A percentile compares a stretch with the other conserved stretches of the same genome.
phyloP scores from a whole-genome alignment of 306 rosid genomes.

The Cucurbita moschata region DNA sequence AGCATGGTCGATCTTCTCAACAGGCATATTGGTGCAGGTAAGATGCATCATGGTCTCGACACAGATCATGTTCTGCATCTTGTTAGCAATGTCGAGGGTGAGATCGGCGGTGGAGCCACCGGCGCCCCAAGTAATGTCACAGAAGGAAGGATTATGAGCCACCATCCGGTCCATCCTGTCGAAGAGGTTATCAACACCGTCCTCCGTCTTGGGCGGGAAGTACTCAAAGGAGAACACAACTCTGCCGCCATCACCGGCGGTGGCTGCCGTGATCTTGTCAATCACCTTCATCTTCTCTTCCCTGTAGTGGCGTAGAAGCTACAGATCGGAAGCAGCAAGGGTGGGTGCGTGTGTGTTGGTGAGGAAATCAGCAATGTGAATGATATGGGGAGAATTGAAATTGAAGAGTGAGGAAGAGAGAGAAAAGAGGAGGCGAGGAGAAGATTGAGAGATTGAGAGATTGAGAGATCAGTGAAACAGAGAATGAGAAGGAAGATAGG shows the following conservation, averaged over 20 bases:
- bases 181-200: conserved; percentile 77
- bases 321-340: neutral
- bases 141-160: conserved; percentile 73
- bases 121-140: conserved; percentile 98
- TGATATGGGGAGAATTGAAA: neutral
- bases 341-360: neutral
- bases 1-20: conserved; percentile 87
- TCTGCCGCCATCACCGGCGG: conserved; percentile 26
- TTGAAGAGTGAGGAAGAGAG: neutral
- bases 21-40: conserved; percentile 95
- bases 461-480: neutral
- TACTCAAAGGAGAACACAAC: conserved; percentile 87
- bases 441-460: neutral
- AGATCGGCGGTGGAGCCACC: conserved; percentile 93
- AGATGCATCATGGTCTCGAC: conserved; percentile 97
- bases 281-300: conserved; percentile 48
- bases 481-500: neutral
- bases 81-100: conserved; percentile 74
- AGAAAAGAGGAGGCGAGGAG: neutral
- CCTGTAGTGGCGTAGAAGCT: neutral
- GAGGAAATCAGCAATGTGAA: neutral
- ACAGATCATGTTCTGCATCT: conserved; percentile 85
- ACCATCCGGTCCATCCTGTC: conserved; percentile 99
- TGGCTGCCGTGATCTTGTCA: conserved; percentile 51
- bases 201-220: conserved; percentile 93